These are phyloP conservation scores for Austroboletus eburneus DNA, from an alignment of 768 basidiomycete species.

Conservation along the genomic window DNA sequence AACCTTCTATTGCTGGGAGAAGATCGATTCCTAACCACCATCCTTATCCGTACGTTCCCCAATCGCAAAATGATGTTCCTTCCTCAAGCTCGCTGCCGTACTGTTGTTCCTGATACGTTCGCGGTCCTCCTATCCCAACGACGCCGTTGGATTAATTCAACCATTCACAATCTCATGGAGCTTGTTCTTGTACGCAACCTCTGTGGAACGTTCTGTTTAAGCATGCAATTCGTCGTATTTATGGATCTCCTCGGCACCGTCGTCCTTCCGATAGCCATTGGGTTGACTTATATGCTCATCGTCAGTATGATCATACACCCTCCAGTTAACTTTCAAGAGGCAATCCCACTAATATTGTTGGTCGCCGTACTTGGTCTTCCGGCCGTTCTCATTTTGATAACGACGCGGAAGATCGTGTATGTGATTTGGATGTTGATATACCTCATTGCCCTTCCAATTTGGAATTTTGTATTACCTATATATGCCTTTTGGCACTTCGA, in stretches of 20 bases:
- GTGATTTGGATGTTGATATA: constrained; percentile 99
- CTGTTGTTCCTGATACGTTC: constrained; percentile 96
- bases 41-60: constrained; percentile 94
- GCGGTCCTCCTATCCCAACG: constrained; percentile 91
- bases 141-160: constrained; percentile 99
- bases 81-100: constrained; percentile 92
- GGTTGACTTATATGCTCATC: constrained; percentile 84
- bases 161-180: constrained; percentile 99
- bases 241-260: constrained; percentile 93
- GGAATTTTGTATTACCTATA: constrained; percentile 92
- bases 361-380: constrained; percentile 91
- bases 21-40: constrained; percentile 97
- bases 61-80: constrained; percentile 99
- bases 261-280: constrained; percentile 91
- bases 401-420: constrained; percentile 92
- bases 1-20: constrained; percentile 94
- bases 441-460: constrained; percentile 86
- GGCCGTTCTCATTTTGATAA: constrained; percentile 86
- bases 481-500: constrained; percentile 99
- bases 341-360: constrained; percentile 89
- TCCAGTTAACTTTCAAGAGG: constrained; percentile 82
- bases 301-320: constrained; percentile 76
- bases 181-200: constrained; percentile 94
- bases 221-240: constrained; percentile 99
- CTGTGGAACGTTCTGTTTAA: constrained; percentile 99